A percentile compares a stretch with the other conserved stretches of the same genome.
These are phyloP conservation scores for Ogataea minuta DNA, from an alignment of 805 yeast genomes.

Conservation along the genomic window DNA sequence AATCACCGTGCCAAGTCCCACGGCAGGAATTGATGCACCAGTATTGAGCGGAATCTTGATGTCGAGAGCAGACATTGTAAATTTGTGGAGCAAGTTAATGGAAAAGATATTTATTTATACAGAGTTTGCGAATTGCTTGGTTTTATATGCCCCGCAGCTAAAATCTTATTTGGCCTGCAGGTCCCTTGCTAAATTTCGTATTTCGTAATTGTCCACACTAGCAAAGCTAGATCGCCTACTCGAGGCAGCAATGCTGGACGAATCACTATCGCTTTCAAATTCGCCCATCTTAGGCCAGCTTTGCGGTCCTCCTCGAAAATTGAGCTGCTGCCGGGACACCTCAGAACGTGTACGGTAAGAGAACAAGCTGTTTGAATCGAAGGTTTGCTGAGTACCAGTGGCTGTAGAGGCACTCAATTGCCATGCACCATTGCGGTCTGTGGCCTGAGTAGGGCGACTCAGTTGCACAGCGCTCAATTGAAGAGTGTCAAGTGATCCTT, in stretches of 20 bases:
- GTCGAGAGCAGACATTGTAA: constrained; percentile 16
- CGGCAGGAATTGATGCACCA: constrained; percentile 61
- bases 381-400: constrained; percentile 26
- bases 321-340: constrained; percentile 11
- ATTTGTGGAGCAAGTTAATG: neutral
- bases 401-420: constrained; percentile 8
- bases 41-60: constrained; percentile 49
- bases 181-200: constrained; percentile 4
- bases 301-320: constrained; percentile 7
- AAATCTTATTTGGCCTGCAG: constrained; percentile 9
- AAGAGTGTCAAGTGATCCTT: constrained; percentile 79
- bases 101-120: neutral
- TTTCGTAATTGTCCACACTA: constrained; percentile 6
- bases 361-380: constrained; percentile 39
- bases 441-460: constrained; percentile 15
- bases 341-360: constrained; percentile 34
- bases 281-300: constrained; percentile 25
- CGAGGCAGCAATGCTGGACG: constrained; percentile 1
- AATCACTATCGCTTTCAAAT: neutral
- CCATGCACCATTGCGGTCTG: constrained; percentile 1
- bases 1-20: constrained; percentile 67
- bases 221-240: constrained; percentile 3
- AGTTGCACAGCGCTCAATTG: constrained; percentile 67
- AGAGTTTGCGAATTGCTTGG: neutral
- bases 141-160: neutral